phyloP scores from a whole-genome alignment of 2,329 filamentous ascomycete genomes.

The Trichoderma afroharzianum region DNA sequence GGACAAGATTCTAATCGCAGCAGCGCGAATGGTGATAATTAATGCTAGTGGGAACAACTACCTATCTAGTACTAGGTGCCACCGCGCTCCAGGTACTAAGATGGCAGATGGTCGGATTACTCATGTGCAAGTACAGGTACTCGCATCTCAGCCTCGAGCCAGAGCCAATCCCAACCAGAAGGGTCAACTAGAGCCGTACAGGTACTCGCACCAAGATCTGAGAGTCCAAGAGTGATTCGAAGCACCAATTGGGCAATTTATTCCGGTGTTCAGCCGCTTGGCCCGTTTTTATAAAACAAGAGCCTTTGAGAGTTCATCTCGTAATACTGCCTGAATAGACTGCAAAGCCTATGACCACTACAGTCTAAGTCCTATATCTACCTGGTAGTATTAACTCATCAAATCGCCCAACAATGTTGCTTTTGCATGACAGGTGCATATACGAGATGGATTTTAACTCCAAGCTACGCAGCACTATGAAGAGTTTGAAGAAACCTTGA shows the following conservation, averaged over 20 bases:
- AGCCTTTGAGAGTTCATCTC: background rate
- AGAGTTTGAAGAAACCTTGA: background rate
- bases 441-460: background rate
- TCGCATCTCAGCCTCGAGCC: background rate
- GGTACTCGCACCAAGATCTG: background rate
- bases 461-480: background rate
- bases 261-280: background rate
- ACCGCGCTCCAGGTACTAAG: background rate
- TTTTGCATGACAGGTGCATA: background rate
- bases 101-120: background rate
- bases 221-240: background rate
- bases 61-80: slow-evolving; percentile 1
- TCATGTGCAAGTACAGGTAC: background rate
- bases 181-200: background rate
- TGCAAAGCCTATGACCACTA: background rate
- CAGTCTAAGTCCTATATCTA: background rate
- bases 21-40: slow-evolving; percentile 16
- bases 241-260: background rate
- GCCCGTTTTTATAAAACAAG: background rate
- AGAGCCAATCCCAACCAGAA: background rate
- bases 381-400: background rate
- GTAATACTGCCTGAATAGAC: background rate
- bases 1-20: slow-evolving; percentile 27
- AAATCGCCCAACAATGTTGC: background rate
- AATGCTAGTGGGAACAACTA: slow-evolving; percentile 11